phyloP scores from a whole-genome alignment of 129 eudicot genomes.

The Flaveria sonorensis region DNA sequence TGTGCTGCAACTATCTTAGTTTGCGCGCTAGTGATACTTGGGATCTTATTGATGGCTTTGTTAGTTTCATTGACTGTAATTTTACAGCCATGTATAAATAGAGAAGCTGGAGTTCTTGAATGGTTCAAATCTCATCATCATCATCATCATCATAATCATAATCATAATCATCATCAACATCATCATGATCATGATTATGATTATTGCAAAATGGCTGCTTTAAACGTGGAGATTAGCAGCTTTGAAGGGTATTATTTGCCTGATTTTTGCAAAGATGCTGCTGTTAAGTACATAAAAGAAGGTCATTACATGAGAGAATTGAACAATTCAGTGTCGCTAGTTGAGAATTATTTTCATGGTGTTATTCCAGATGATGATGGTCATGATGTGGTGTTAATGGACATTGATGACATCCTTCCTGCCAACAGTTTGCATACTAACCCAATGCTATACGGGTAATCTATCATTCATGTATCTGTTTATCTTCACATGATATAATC shows the following conservation, averaged over 20 bases:
- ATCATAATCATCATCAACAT: not conserved
- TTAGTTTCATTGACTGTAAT: slow-evolving; percentile 51
- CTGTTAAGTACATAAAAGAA: slow-evolving; percentile 50
- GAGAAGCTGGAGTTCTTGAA: slow-evolving; percentile 55
- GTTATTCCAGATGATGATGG: slow-evolving; percentile 33
- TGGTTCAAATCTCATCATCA: slow-evolving; percentile 29
- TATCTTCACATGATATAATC: not conserved
- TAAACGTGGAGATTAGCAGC: slow-evolving; percentile 52
- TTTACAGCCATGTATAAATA: slow-evolving; percentile 56
- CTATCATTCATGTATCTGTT: not conserved
- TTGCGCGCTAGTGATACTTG: slow-evolving; percentile 48
- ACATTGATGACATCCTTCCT: slow-evolving; percentile 54
- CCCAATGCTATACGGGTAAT: slow-evolving; percentile 40
- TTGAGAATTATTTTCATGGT: slow-evolving; percentile 44
- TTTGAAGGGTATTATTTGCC: slow-evolving; percentile 43
- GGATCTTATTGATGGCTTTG: slow-evolving; percentile 50
- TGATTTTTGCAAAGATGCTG: slow-evolving; percentile 47
- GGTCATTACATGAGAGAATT: slow-evolving; percentile 64
- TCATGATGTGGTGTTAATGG: slow-evolving; percentile 57
- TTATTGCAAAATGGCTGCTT: slow-evolving; percentile 50
- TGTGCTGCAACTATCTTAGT: slow-evolving; percentile 66
- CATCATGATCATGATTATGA: slow-evolving; percentile 22
- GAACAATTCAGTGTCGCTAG: slow-evolving; percentile 41
- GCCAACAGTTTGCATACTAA: slow-evolving; percentile 10
- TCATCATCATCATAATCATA: not conserved